Evolutionary conservation across 345 rosid genomes (phyloP).

Genomic region (Bruguiera gymnorhiza): DNA sequence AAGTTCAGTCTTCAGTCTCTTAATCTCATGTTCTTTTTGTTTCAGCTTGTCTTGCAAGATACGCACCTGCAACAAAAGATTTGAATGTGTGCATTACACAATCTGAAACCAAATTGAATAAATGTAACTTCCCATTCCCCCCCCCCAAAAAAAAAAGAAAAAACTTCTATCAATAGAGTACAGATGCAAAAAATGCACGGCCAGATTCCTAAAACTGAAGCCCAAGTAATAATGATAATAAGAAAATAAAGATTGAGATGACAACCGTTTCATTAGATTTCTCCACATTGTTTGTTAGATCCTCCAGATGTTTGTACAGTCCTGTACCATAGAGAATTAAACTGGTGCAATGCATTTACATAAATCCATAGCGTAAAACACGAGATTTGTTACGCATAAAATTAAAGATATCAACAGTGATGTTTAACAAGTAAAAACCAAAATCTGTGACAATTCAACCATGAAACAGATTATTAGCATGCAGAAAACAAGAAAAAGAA

Average conservation of each 20-base stretch:
- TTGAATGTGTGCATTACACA: no score
- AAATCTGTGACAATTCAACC: no score
- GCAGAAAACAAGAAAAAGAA: no score
- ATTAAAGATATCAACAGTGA: no score
- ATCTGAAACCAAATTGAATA: no score
- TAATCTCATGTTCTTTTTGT: constrained; percentile 56
- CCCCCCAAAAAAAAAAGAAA: not conserved
- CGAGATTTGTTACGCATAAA: no score
- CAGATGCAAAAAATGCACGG: not conserved
- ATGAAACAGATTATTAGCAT: no score
- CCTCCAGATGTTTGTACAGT: constrained; percentile 22
- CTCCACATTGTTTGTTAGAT: constrained; percentile 54
- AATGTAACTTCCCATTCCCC: no score
- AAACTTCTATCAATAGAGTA: not conserved
- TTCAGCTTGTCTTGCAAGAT: constrained; percentile 66
- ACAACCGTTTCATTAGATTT: constrained; percentile 81
- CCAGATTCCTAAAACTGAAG: not conserved
- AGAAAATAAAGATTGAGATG: not conserved
- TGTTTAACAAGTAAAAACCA: no score
- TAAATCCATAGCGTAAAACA: not conserved
- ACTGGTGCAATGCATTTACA: not conserved
- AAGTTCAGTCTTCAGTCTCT: constrained; percentile 43
- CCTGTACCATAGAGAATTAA: constrained; percentile 4
- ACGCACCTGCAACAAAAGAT: constrained; percentile 46
- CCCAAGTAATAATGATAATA: not conserved